Evolutionary conservation across 2,329 filamentous ascomycete species (phyloP).

Genomic region (Ophiostoma sp.): DNA sequence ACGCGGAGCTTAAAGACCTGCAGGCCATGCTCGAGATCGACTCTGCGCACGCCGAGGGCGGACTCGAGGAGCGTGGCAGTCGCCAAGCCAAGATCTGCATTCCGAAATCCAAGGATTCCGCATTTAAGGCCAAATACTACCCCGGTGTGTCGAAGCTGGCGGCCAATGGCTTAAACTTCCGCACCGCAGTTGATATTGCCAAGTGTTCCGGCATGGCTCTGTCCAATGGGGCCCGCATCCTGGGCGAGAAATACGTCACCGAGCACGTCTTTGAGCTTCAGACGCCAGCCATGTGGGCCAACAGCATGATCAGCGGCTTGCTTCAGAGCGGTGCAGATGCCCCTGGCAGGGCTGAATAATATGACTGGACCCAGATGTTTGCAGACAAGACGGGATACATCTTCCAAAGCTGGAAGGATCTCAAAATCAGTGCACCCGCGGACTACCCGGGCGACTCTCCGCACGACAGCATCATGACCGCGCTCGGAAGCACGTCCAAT

Average conservation of each 20-base stretch:
- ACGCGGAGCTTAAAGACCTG: background rate
- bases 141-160: background rate
- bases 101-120: background rate
- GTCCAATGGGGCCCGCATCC: background rate
- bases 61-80: background rate
- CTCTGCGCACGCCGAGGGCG: background rate
- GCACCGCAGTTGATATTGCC: background rate
- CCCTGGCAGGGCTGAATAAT: background rate
- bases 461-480: background rate
- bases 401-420: background rate
- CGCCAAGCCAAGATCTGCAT: background rate
- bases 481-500: background rate
- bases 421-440: background rate
- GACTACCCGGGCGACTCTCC: background rate
- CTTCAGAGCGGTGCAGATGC: background rate
- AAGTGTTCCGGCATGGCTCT: background rate
- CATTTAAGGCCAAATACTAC: background rate
- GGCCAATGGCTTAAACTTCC: background rate
- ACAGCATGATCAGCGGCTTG: background rate
- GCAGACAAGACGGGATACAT: background rate
- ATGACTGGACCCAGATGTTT: conserved; percentile 5
- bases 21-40: no score
- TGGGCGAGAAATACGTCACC: background rate
- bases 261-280: background rate
- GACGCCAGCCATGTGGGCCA: background rate